Conservation (phyloP, 2,329 filamentous ascomycete species). For the Lasiodiplodia sp. region DNA sequence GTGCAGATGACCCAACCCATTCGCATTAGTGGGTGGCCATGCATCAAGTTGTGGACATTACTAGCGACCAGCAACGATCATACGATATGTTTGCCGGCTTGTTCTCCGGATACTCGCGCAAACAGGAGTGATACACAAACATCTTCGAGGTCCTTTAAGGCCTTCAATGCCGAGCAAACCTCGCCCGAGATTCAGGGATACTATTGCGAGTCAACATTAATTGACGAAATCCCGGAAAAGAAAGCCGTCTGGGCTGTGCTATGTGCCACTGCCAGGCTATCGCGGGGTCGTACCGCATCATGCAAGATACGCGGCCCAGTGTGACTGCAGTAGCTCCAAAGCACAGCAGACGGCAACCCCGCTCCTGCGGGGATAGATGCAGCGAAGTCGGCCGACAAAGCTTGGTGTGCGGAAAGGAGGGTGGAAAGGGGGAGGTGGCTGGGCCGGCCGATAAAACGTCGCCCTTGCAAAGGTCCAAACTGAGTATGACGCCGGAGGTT, state of each 20-base stretch:
- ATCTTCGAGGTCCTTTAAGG: not conserved
- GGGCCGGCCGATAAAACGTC: conserved; percentile 4
- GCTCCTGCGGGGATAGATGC: not conserved
- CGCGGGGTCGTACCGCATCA: conserved; percentile 13
- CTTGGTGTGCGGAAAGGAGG: not conserved
- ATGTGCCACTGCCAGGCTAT: conserved; percentile 6
- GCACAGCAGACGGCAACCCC: conserved; percentile 3
- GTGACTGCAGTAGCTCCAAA: conserved; percentile 2
- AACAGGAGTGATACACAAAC: not conserved
- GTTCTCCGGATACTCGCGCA: not conserved
- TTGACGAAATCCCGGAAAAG: not conserved
- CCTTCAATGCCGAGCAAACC: not conserved
- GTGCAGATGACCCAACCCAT: conserved; percentile 15
- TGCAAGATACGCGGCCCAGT: conserved; percentile 23
- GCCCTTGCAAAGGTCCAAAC: not conserved
- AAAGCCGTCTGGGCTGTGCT: not conserved
- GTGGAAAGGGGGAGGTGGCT: not conserved
- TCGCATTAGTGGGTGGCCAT: conserved; percentile 7
- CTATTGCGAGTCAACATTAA: not conserved
- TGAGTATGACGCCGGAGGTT: not conserved
- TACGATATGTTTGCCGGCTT: not conserved
- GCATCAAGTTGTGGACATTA: not conserved
- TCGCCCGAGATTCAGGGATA: not conserved
- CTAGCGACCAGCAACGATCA: conserved; percentile 1
- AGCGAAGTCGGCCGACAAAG: conserved; percentile 3